These are phyloP conservation scores for Gossypium arboreum DNA, from an alignment of 345 rosid species.

Conservation along the genomic window DNA sequence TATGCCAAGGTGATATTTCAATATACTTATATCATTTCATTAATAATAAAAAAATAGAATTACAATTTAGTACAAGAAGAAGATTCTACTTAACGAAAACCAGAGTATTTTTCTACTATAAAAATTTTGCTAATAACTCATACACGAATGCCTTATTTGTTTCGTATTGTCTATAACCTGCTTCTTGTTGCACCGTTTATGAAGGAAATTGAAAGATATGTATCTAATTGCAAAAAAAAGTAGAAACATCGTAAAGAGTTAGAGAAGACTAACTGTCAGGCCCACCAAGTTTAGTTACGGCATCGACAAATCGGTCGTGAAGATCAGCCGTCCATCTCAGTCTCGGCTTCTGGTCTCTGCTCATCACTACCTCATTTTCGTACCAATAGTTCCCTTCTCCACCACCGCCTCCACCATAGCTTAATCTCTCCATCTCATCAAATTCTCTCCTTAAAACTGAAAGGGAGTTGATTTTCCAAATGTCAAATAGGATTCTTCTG, in stretches of 20 bases:
- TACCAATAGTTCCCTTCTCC: slow-evolving; percentile 22
- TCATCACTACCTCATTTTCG: slow-evolving; percentile 68
- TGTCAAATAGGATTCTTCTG: not conserved
- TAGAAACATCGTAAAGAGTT: not conserved
- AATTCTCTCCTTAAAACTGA: not conserved
- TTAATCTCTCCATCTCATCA: slow-evolving; percentile 42
- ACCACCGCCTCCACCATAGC: slow-evolving; percentile 27
- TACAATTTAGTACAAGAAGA: not conserved
- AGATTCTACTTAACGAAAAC: not conserved
- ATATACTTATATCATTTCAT: not conserved
- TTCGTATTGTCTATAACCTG: not conserved
- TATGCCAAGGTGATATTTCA: slow-evolving; percentile 1
- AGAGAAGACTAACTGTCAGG: slow-evolving; percentile 45
- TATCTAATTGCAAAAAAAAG: not conserved
- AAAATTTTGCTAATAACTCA: not conserved
- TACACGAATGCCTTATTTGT: not conserved
- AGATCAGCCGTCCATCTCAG: slow-evolving; percentile 71
- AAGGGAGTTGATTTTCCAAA: not conserved
- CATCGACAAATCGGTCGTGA: slow-evolving; percentile 61
- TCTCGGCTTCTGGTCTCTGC: slow-evolving; percentile 85
- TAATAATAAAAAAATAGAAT: not conserved
- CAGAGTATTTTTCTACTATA: not conserved
- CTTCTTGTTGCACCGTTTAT: not conserved
- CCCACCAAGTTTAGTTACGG: slow-evolving; percentile 68
- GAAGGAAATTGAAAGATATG: not conserved